These are phyloP conservation scores for Imleria badia DNA, from an alignment of 768 basidiomycete species.

Conservation along the genomic window DNA sequence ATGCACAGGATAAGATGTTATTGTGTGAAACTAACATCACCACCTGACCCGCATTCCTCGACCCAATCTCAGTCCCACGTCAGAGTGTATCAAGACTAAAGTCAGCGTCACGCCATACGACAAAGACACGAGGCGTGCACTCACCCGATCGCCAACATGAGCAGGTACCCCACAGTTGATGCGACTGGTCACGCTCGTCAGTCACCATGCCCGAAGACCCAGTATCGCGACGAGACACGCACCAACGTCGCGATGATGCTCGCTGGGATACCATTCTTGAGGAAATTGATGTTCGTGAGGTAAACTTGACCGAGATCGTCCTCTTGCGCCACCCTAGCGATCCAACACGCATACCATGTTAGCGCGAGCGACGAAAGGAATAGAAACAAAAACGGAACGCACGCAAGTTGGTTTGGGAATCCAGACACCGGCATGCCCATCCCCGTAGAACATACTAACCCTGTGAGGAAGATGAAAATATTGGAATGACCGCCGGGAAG, in stretches of 20 bases:
- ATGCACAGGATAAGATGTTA: too few species aligned
- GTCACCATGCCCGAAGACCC: neutral
- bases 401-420: slow-evolving; percentile 99
- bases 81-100: neutral
- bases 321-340: slow-evolving; percentile 79
- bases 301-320: slow-evolving; percentile 92
- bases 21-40: too few species aligned
- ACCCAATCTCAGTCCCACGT: neutral
- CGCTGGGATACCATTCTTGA: slow-evolving; percentile 94
- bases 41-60: too few species aligned
- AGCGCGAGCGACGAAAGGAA: neutral
- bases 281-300: slow-evolving; percentile 80
- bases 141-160: slow-evolving; percentile 19
- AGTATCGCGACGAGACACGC: neutral
- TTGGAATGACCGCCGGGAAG: slow-evolving; percentile 68
- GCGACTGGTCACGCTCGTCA: slow-evolving; percentile 13
- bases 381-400: slow-evolving; percentile 25
- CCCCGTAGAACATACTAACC: slow-evolving; percentile 87
- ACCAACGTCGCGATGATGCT: slow-evolving; percentile 86
- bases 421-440: slow-evolving; percentile 99
- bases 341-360: neutral
- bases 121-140: neutral
- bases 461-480: slow-evolving; percentile 91
- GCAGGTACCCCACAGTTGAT: slow-evolving; percentile 14
- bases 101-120: neutral